A percentile compares a stretch with the other conserved stretches of the same genome.
Evolutionary conservation across 495 filamentous ascomycete genomes (phyloP).

Genomic region (Trichoderma parareesei): DNA sequence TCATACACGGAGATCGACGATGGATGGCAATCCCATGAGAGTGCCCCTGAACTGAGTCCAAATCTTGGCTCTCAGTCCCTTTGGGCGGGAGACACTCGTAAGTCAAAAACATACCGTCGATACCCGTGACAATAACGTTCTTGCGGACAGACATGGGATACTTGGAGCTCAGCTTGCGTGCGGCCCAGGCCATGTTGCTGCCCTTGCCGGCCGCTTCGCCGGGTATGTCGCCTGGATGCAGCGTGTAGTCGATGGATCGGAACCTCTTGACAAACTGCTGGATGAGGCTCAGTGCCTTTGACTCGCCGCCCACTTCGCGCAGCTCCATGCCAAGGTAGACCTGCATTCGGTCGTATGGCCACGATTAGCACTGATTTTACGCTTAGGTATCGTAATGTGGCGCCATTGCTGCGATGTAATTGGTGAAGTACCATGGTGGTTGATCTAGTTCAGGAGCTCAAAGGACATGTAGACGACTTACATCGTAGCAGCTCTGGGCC

Average conservation of each 20-base stretch:
- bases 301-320: slow-evolving; percentile 43
- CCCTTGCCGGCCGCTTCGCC: slow-evolving; percentile 60
- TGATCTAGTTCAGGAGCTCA: too few species aligned
- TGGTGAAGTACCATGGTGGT: background rate
- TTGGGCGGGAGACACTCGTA: too few species aligned
- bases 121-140: slow-evolving; percentile 59
- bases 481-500: slow-evolving; percentile 56
- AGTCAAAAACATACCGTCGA: slow-evolving; percentile 48
- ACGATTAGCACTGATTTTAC: too few species aligned
- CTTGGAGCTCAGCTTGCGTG: slow-evolving; percentile 49
- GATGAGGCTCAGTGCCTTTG: slow-evolving; percentile 47
- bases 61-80: too few species aligned
- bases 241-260: slow-evolving; percentile 49
- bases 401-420: background rate
- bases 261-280: slow-evolving; percentile 51
- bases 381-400: too few species aligned
- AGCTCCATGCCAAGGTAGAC: slow-evolving; percentile 67
- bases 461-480: slow-evolving; percentile 28
- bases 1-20: slow-evolving; percentile 13
- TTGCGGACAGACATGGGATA: slow-evolving; percentile 41
- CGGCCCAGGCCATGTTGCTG: slow-evolving; percentile 60
- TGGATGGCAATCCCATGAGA: slow-evolving; percentile 11
- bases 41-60: too few species aligned
- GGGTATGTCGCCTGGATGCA: slow-evolving; percentile 52
- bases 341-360: slow-evolving; percentile 25